Conservation (phyloP, 78 protist species). For the slime mould (Dictyostelium discoideum) region DNA sequence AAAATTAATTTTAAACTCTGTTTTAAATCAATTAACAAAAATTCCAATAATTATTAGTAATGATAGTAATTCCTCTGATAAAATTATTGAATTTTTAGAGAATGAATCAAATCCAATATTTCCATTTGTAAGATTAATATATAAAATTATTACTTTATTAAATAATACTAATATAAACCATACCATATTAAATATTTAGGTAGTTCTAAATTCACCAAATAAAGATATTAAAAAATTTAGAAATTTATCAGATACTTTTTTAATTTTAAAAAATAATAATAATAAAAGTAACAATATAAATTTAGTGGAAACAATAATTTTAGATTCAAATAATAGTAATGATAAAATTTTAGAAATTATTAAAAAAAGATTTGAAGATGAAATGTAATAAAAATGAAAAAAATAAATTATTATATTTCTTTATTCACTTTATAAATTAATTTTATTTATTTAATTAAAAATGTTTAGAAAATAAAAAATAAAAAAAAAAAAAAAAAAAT, state of each 20-base stretch:
- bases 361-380: neutral
- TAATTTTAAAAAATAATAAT: neutral
- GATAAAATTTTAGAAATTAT: neutral
- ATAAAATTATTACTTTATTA: neutral
- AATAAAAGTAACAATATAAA: neutral
- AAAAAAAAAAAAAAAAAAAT: no score
- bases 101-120: neutral
- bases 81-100: conserved; percentile 5
- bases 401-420: no score
- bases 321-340: neutral
- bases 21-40: neutral
- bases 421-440: no score
- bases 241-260: neutral
- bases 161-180: no score
- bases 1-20: neutral
- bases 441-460: no score
- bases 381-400: no score
- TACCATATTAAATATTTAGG: neutral
- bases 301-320: neutral
- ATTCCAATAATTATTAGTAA: neutral
- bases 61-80: neutral
- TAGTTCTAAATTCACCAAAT: neutral
- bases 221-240: neutral
- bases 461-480: no score
- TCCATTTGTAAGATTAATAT: neutral